Base-by-base conservation (phyloP, 345 rosid species). In the Eucalyptus tenuipes region DNA sequence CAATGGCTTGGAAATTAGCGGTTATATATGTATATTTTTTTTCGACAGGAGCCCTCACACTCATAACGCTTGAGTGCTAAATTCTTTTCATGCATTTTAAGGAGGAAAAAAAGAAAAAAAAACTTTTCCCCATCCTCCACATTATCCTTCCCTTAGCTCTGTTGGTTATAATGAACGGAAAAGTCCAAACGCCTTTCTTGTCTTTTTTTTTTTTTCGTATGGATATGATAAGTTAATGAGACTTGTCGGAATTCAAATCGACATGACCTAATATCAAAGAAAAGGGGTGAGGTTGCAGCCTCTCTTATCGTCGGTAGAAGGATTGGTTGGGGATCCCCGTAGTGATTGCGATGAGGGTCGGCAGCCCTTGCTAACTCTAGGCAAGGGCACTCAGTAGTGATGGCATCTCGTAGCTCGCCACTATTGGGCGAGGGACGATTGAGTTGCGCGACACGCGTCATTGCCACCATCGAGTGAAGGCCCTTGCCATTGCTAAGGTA, bases 261-360 rank as follows among this genome's bases (percentile, higher is more conserved):
- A 0, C 31, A 49, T 5, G 52, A 15, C 2, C 0, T 48, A 48
- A 57, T 10, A 5, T 22, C 3, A 24, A 8, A 24, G 13, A 57
- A 57, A 57, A 24, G 4, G 8, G 7, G 7, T 12, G 66, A 0
- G 14, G 3, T 27, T 6, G 15, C 31, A 2, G 8, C 68, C 68
- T 16, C 31, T 14, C n/a, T 59, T 11, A 7, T 59, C 4, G 4
- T 11, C 2, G 4, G 15, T 59, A 59, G 68, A 49, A 14, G 50
- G 50, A 5, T 49, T 49, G 64, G 31, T 12, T 59, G 7, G 31
- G 31, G 15, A 59, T 59, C 1, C 31, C 27, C 1, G 1, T 59
- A 29, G 16, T 3, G 40, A 37, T 37, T 37, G 16, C 0, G 8
- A 0, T 3, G 3, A 13, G n/a, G 66, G 3, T 25, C 4, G 14